Conservation (phyloP, 1,139 yeast species). For the Lodderomyces parapsilosis region DNA sequence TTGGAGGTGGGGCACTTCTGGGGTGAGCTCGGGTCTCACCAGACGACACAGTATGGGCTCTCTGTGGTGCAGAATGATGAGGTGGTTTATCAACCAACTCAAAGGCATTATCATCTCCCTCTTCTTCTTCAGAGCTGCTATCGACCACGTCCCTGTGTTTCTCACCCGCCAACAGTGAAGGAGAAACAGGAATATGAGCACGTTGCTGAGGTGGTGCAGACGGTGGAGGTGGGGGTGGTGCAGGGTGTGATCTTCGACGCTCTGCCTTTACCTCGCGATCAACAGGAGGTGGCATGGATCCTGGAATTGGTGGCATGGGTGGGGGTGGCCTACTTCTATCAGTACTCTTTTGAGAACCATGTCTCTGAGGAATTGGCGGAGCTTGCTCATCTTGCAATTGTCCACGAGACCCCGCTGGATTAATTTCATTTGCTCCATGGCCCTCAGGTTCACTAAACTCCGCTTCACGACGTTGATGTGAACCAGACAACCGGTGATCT, state of each 20-base stretch:
- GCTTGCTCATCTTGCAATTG: neutral
- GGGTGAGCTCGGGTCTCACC: neutral
- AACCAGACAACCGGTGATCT: neutral
- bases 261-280: neutral
- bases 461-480: neutral
- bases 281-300: constrained; percentile 9
- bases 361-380: constrained; percentile 11
- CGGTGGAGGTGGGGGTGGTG: constrained; percentile 12
- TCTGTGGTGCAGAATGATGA: constrained; percentile 9
- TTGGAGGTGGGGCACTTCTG: constrained; percentile 1
- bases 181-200: neutral
- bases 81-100: constrained; percentile 4
- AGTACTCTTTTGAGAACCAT: constrained; percentile 3
- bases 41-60: constrained; percentile 13
- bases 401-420: neutral
- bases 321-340: constrained; percentile 9
- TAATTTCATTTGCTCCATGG: neutral
- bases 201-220: constrained; percentile 5
- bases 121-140: constrained; percentile 1
- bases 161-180: neutral
- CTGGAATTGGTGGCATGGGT: constrained; percentile 13
- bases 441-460: constrained; percentile 10
- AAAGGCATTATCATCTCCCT: neutral
- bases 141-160: neutral
- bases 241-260: neutral